Base-by-base conservation (phyloP, 2,329 filamentous ascomycete genomes). In the Lasiodiplodia sp. region DNA sequence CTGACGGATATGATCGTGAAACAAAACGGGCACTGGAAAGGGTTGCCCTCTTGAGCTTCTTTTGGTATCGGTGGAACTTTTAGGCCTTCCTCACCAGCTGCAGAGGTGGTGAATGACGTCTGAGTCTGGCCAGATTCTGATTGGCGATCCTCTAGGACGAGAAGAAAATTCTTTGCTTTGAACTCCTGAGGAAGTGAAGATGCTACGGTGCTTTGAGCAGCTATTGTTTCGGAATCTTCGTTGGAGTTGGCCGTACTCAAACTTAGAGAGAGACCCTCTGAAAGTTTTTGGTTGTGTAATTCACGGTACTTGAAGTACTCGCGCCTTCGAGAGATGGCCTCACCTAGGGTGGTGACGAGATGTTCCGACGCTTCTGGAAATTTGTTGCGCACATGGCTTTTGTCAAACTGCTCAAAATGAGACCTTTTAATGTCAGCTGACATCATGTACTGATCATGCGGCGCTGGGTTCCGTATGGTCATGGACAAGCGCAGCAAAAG, bases 221-320 rank as follows among this genome's bases (percentile, higher is more conserved):
- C 28, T 18, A 8, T 34, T 2, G 56, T 37, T 4, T 14, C 34
- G 3, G 16, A 2, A 34, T 37, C 10, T 2, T 53, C 28, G 18
- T 12, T 12, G n/a, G 3, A 28, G 2, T 53, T 4, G 18, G 6
- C 18, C 21, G 11, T 3, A 11, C 18, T 28, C 12, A 6, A 16
- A 25, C 16, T 23, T 49, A 4, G 25, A 25, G 14, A 2, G 2
- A 72, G 69, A 8, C 69, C 71, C 64, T 74, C 72, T 0, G 70
- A 34, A 16, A 79, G 68, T 64, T 79, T 78, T 2, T 73, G 44
- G 52, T 77, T 74, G 66, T 80, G 78, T 16, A 71, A 68, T 55
- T 78, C 71, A 4, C 78, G 71, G 63, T 80, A 80, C 4, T 71
- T 74, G 2, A 80, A 70, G 51, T 78, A 76, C 60, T 78, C 75